These are phyloP conservation scores for Mollisia scopiformis DNA, from an alignment of 2,329 filamentous ascomycete genomes.

Conservation along the genomic window DNA sequence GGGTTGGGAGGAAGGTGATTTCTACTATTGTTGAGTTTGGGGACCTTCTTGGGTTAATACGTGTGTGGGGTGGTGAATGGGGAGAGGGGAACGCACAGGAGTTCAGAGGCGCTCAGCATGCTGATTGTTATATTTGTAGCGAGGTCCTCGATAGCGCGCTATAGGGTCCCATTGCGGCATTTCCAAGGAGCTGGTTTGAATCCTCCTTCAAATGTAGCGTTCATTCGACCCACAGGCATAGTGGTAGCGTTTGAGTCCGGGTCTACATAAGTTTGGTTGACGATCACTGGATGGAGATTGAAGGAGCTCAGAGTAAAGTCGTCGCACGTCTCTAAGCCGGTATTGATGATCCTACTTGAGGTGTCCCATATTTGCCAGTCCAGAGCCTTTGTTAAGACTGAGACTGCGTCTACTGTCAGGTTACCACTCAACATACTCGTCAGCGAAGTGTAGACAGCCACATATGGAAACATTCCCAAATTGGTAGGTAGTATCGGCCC, in stretches of 20 bases:
- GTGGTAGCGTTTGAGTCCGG: background rate
- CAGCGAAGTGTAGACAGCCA: constrained; percentile 2
- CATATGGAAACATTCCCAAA: background rate
- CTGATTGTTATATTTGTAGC: constrained; percentile 16
- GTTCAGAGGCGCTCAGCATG: background rate
- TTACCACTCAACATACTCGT: constrained; percentile 2
- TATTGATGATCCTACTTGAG: background rate
- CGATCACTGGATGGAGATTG: background rate
- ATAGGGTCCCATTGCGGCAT: constrained; percentile 8
- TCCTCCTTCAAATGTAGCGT: too few species aligned
- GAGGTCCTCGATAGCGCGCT: constrained; percentile 7
- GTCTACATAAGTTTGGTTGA: background rate
- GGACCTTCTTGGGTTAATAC: background rate
- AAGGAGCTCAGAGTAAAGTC: background rate
- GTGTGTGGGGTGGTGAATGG: background rate
- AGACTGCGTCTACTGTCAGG: background rate
- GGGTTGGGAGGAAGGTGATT: constrained; percentile 3
- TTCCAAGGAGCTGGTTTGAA: background rate
- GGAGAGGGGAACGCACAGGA: background rate
- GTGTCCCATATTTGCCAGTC: background rate
- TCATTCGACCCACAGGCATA: too few species aligned
- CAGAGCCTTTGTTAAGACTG: background rate
- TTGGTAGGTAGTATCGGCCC: background rate
- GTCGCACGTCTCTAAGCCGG: background rate
- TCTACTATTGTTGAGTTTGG: background rate